Base-by-base conservation (phyloP, 768 basidiomycete genomes). In the Suillus americanus region DNA sequence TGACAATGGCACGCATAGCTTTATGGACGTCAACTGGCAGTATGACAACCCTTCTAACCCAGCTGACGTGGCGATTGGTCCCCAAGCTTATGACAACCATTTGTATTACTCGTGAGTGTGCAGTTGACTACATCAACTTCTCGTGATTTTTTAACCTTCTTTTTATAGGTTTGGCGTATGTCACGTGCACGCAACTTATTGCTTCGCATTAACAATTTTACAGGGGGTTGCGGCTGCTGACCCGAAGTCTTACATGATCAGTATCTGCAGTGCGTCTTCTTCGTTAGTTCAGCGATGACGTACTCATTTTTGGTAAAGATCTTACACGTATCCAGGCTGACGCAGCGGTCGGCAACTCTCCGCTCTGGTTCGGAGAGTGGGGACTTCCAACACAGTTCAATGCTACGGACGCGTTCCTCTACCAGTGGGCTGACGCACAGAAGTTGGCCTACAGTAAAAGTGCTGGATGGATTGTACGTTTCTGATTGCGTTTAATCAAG, bases 1-100 rank as follows among this genome's bases (percentile, higher is more conserved):
- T 13, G n/a, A 62, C 40, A 14, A 25, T 14, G 51, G 18, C 23
- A 5, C 18, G 3, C 33, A 7, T 67, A 92, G 91, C 68, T 92
- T 92, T 72, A 92, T 92, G 90, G 90, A 94, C 67, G 70, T 89
- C 53, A 86, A 85, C 65, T 94, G 91, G 92, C 92, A 94, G 70
- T 75, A 80, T 72, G 82, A 88, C 69, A 81, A 85, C 73, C 89
- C 86, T 14, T 20, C 89, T 5, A 93, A 94, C 70, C 91, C 92
- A 16, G 86, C 87, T 8, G 79, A 85, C 59, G 90, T 88, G 30
- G 81, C 82, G 5, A 81, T 83, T 46, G 92, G 92, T 1, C 88
- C 90, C 13, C 89, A 90, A 68, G 79, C 77, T 28, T 94, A 92
- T 67, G 92, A 93, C 69, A 90, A 91, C 62, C 92, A 93, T 74